Evolutionary conservation across 352 stramenopile genomes (phyloP), one percentile per base, ranked within the genome.

Genomic region (Phytopythium chamaehyphon): DNA sequence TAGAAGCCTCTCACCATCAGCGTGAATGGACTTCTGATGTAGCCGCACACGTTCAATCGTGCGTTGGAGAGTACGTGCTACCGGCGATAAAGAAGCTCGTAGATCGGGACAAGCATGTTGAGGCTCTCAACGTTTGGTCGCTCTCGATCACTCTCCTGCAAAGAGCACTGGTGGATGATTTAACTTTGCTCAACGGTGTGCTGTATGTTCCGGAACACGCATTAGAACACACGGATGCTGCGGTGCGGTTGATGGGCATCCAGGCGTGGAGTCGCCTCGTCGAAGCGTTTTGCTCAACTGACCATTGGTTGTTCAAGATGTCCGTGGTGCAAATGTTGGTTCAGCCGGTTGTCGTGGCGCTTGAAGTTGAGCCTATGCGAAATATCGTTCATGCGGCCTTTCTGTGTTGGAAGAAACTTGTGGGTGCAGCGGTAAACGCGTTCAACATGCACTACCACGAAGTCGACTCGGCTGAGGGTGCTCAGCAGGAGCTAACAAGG

Each of bases 291-390:
- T 75, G 63, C 18, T 45, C 66, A 15, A 74, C 53, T 26, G 47
- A 69, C 2, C 57, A 72, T 11, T 90, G 79, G 79, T 39, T 86
- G 11, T 83, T 86, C 44, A 80, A 86, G 47, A 78, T 75, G 19
- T 59, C 64, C 0, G 52, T 85, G 6, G 54, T 88, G 2, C 57
- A 67, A 55, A 62, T 90, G 28, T 54, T 90, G 18, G 42, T 71
- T 23, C 65, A 63, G 23, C 79, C 79, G 9, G 66, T 86, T 6
- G 48, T 76, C 8, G 46, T 68, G 12, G 72, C 73, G 38, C 51
- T 90, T 0, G 47, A 86, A 33, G 59, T 82, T 21, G 79, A 88
- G 47, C 42, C 56, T 31, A 48, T 74, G 28, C 26, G 70, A 12
- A 90, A 76, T 19, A 57, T 90, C 19, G 51, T 80, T 14, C 62